Evolutionary conservation across 441 rosid species (phyloP), one percentile per base, ranked within the genome.

Genomic region (Mallotus repandus): DNA sequence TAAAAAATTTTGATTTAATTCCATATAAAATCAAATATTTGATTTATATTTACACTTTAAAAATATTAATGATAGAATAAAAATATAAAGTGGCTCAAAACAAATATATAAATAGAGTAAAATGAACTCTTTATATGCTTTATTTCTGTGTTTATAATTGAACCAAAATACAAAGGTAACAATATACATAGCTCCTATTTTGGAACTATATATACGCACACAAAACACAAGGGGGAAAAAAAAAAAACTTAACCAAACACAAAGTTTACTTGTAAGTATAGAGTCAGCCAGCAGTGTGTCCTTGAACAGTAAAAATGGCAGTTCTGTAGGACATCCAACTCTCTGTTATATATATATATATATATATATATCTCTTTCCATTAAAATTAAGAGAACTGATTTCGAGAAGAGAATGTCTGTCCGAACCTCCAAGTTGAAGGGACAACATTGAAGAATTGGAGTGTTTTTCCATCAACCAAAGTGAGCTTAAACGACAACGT

Each of bases 381-480:
- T 16, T 38, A 43, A 15, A 35, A 18, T n/a, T 49, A 77, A 12
- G 38, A 48, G 79, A 92, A 90, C 79, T 90, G 98, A 54, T 71
- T 76, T 38, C 63, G 70, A 25, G 93, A 80, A 78, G 94, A 82
- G 75, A 84, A 92, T 7, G 98, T 92, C 85, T 89, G 96, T 3
- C 98, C 98, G 63, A 89, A 89, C 61, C 66, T 81, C 97, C 97
- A 90, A 35, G 85, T 76, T 4, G 86, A 72, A 76, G 94, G 91
- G 62, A 89, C 85, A 60, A 88, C 89, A 70, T 92, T 87, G 75
- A 82, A 57, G 75, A 92, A 90, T 7, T 74, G 74, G 57, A 75
- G 54, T 5, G 89, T 86, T 66, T 77, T 88, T 12, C 86, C 84
- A 72, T 89, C 91, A 29, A 69, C 85, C 76, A 90, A 81, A 68